These are phyloP conservation scores for Melocanna baccifera DNA, from an alignment of 176 grass and related monocot genomes.

Conservation along the genomic window DNA sequence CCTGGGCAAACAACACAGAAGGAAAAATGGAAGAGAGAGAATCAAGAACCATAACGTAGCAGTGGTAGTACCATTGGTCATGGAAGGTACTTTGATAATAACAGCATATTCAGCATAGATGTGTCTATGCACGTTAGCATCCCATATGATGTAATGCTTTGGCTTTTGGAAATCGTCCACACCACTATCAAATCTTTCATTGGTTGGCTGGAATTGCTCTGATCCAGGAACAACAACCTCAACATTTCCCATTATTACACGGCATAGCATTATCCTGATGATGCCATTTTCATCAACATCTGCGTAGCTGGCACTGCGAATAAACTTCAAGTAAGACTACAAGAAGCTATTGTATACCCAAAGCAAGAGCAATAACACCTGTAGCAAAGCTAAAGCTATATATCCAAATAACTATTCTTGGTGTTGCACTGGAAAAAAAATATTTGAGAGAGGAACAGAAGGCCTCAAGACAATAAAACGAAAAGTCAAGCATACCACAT, in stretches of 20 bases:
- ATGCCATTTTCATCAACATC: constrained; percentile 67
- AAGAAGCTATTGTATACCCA: not conserved
- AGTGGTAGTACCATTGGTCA: constrained; percentile 49
- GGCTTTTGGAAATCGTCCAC: constrained; percentile 79
- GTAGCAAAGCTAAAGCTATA: not conserved
- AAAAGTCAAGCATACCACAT: not conserved
- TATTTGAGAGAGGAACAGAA: not conserved
- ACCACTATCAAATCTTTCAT: constrained; percentile 60
- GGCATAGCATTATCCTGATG: constrained; percentile 69
- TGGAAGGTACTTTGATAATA: constrained; percentile 48
- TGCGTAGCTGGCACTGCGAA: constrained; percentile 49
- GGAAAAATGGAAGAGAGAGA: not conserved
- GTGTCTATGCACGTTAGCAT: constrained; percentile 54
- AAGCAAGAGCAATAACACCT: constrained; percentile 2
- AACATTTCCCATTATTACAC: constrained; percentile 82
- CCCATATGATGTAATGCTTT: constrained; percentile 72
- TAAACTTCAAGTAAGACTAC: constrained; percentile 33
- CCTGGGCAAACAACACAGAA: not conserved
- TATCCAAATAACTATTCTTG: not conserved
- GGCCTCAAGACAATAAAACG: not conserved
- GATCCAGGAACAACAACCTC: constrained; percentile 66
- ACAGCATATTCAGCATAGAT: constrained; percentile 78
- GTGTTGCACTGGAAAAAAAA: not conserved
- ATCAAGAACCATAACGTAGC: not conserved
- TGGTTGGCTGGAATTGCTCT: constrained; percentile 61